Evolutionary conservation across 108 stramenopile species (phyloP), one percentile per base, ranked within the genome.

Genomic region (Nitzschia sp.): DNA sequence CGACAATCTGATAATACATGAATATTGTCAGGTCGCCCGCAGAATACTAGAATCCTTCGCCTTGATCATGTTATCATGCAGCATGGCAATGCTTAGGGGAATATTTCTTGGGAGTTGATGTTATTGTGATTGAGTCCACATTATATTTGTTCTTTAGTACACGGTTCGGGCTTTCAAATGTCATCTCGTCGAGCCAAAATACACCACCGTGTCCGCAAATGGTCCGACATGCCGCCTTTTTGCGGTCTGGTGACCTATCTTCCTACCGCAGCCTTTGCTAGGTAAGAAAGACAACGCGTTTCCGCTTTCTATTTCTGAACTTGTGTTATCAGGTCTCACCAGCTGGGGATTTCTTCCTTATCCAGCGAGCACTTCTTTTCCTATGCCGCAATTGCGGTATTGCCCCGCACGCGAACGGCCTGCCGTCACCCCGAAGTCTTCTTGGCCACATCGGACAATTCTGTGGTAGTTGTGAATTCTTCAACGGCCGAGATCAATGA

Each of bases 401-500:
- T 94, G 18, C 75, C 93, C 2, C 66, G 89, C 15, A 78, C 80
- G 6, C 76, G 83, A 51, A 87, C 93, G 5, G 68, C 87, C 11
- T 85, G 85, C 1, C 38, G 83, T 29, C 82, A 87, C 51, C 93
- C 90, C 1, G 93, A 94, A 74, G 74, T 94, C 1, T 94, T 91
- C 51, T 56, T 94, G 23, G 83, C 87, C 46, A 94, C 93, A 2
- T 82, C 86, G 15, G 88, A 91, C 57, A 86, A 89, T 55, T 89
- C 88, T 15, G 90, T 94, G 26, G 81, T 91, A 18, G 83, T 94
- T 35, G 72, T 85, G 17, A 73, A 87, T 53, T 54, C 84, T 29
- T 74, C 79, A 34, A 88, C 81, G n/a, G 67, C 65, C 29, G 84
- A 88, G 36, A 77, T 94, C 23, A 76, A 72, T 15, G 93, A 94